Evolutionary conservation across 441 rosid genomes (phyloP).

Genomic region (Pelargonium fulgidum): DNA sequence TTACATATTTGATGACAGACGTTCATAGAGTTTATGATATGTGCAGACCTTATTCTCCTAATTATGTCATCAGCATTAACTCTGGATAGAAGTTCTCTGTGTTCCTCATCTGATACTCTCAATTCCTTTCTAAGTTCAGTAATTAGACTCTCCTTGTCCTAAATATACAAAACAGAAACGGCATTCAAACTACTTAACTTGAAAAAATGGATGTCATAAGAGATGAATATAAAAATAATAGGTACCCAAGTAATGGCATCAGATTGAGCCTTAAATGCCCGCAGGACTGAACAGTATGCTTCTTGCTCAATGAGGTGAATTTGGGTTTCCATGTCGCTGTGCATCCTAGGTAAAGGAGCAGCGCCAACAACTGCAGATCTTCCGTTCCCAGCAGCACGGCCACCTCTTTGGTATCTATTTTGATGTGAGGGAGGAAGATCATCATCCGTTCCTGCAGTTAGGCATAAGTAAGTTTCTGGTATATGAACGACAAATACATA

Average conservation of each 20-base stretch:
- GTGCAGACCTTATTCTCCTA: conserved; percentile 73
- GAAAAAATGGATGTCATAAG: neutral
- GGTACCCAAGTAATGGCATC: conserved; percentile 97
- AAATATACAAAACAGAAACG: conserved; percentile 17
- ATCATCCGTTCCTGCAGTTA: conserved; percentile 83
- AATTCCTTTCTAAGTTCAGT: conserved; percentile 95
- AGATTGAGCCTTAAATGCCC: conserved; percentile 98
- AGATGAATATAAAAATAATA: conserved; percentile 5
- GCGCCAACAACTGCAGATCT: conserved; percentile 61
- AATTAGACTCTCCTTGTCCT: conserved; percentile 96
- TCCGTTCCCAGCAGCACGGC: conserved; percentile 67
- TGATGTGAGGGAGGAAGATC: conserved; percentile 94
- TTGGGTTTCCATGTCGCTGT: conserved; percentile 90
- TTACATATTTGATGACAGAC: conserved; percentile 14
- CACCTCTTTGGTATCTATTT: conserved; percentile 80
- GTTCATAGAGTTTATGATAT: conserved; percentile 17
- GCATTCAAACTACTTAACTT: conserved; percentile 12
- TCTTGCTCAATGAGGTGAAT: conserved; percentile 94
- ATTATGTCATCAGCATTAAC: conserved; percentile 86
- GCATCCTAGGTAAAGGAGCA: conserved; percentile 57
- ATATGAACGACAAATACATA: neutral
- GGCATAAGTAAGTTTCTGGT: neutral
- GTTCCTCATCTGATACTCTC: conserved; percentile 97
- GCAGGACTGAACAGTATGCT: conserved; percentile 77
- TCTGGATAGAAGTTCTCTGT: conserved; percentile 74